Conservation (phyloP, 2,329 filamentous ascomycete genomes). For the Scleromitrula shiraiana region DNA sequence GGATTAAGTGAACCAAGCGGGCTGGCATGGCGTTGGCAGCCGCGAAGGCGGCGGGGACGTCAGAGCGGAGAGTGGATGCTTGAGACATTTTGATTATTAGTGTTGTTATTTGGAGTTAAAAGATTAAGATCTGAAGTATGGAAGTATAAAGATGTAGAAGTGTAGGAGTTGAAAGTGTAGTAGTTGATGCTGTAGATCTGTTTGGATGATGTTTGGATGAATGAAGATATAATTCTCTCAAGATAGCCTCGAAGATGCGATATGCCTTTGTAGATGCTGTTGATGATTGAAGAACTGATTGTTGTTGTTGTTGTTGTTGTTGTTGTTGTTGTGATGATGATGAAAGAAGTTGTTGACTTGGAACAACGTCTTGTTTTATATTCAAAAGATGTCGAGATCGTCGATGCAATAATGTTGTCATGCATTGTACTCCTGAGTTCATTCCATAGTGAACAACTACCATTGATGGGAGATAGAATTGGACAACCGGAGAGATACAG, state of each 20-base stretch:
- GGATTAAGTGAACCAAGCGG: slow-evolving; percentile 17
- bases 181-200: not conserved
- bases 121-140: slow-evolving; percentile 1
- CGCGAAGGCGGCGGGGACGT: slow-evolving; percentile 8
- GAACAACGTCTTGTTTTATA: not conserved
- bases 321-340: not conserved
- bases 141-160: not conserved
- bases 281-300: not conserved
- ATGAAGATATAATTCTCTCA: not conserved
- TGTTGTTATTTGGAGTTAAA: not conserved
- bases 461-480: not conserved
- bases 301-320: not conserved
- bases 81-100: slow-evolving; percentile 12
- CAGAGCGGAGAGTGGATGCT: slow-evolving; percentile 7
- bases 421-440: not conserved
- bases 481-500: not conserved
- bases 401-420: not conserved
- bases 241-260: not conserved
- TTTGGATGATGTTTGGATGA: not conserved
- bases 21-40: slow-evolving; percentile 3
- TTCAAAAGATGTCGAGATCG: not conserved
- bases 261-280: not conserved
- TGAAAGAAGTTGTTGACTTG: not conserved
- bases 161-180: not conserved
- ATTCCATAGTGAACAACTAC: not conserved